phyloP scores from a whole-genome alignment of 192 early-diverging fungal genomes.

The Chytriomyces sp. region DNA sequence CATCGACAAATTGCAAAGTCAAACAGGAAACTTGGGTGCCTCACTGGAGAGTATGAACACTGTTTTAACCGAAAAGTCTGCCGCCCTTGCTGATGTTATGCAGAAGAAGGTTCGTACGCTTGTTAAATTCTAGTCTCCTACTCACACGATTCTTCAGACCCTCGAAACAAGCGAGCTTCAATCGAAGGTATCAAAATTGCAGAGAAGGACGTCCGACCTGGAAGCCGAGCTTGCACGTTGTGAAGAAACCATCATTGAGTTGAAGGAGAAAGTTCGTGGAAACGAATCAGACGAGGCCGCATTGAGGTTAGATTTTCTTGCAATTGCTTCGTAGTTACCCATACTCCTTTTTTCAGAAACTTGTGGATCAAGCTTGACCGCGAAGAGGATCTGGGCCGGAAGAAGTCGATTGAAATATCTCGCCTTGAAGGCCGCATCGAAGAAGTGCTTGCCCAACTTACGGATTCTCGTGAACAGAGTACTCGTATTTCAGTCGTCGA shows the following conservation, averaged over 20 bases:
- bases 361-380: conserved; percentile 20
- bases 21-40: no score
- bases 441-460: conserved; percentile 11
- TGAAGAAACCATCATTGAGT: neutral
- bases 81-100: neutral
- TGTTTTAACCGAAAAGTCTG: neutral
- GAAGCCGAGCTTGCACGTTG: neutral
- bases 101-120: neutral
- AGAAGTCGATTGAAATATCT: conserved; percentile 24
- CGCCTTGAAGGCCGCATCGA: conserved; percentile 20
- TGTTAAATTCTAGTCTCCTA: no score
- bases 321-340: neutral
- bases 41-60: neutral
- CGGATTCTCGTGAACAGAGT: conserved; percentile 1
- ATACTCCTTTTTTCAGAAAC: neutral
- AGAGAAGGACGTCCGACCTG: neutral
- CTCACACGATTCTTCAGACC: no score
- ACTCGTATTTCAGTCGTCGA: conserved; percentile 4
- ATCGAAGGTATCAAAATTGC: neutral
- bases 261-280: conserved; percentile 12
- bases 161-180: no score
- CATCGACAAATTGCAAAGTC: no score
- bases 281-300: conserved; percentile 17
- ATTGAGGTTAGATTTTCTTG: conserved; percentile 3
- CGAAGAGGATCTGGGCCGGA: conserved; percentile 23